Evolutionary conservation across 2,329 filamentous ascomycete genomes (phyloP), one percentile per base, ranked within the genome.

Genomic region (Beauveria caledonica): DNA sequence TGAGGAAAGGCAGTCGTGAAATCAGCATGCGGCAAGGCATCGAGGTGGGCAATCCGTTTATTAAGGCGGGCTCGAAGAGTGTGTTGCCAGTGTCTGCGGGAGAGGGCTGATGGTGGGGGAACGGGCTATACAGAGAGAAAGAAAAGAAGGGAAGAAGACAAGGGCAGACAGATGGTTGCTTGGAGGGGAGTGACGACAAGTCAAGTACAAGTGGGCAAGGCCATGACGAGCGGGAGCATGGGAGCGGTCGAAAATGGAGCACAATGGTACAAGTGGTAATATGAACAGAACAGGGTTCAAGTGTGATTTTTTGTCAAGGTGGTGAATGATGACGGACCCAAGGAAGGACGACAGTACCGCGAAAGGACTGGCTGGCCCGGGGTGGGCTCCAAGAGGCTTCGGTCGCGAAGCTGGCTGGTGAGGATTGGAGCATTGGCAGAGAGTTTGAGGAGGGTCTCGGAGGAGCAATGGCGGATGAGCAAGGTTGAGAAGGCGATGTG

Each of bases 391-490:
- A 56, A 29, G 48, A 60, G 42, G 40, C 49, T 48, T 50, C 40
- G 50, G 49, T 60, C 45, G 58, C 58, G 58, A 60, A 60, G 58
- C 58, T 53, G 58, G 48, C 15, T 50, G 48, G 48, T 50, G 48
- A 50, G 48, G 25, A 50, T 50, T 36, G 33, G 44, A 46, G 44
- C 44, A 46, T 58, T 52, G 45, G 58, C 49, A 52, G 49, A 60
- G 58, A 61, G 60, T 61, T 61, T 61, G 60, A 61, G 60, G 60
- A 61, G 60, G 60, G 60, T 61, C 60, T 61, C 60, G 60, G 60
- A 61, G 54, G 58, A 61, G 52, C 21, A 33, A 56, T 49, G 58
- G 60, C 40, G 48, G 60, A 61, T 53, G 55, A 49, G 42, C 60
- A 61, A 58, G 60, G 60, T 46, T 58, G 48, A 61, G 29, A 7